Percentiles rank a stretch among this genome's conserved stretches.
These are phyloP conservation scores for Fusarium albidum DNA, from an alignment of 2,329 filamentous ascomycete species.

Conservation along the genomic window DNA sequence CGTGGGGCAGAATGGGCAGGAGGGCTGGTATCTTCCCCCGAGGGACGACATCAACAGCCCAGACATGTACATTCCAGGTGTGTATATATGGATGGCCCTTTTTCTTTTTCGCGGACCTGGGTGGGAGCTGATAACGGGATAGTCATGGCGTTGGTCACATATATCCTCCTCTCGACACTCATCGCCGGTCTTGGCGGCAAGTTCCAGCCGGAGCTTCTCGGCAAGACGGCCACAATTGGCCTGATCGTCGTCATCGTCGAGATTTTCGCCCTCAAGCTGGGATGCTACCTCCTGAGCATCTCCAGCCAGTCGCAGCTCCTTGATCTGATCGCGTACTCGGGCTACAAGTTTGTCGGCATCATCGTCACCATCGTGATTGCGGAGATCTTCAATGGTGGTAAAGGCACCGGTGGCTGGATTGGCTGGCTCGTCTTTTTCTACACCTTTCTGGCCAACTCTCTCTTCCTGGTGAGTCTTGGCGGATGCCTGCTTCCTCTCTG, in stretches of 20 bases:
- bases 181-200: constrained; percentile 88
- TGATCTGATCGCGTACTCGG: constrained; percentile 93
- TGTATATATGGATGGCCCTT: constrained; percentile 45
- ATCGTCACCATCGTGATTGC: constrained; percentile 86
- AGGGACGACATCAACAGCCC: constrained; percentile 97
- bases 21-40: constrained; percentile 85
- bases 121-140: constrained; percentile 31
- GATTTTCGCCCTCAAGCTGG: constrained; percentile 88
- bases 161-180: constrained; percentile 92
- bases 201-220: constrained; percentile 93
- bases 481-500: not conserved
- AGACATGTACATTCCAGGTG: constrained; percentile 95
- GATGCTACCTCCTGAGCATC: constrained; percentile 93
- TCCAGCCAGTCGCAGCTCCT: constrained; percentile 93
- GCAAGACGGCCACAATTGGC: constrained; percentile 85
- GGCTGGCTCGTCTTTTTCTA: constrained; percentile 92
- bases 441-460: constrained; percentile 91
- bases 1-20: constrained; percentile 72
- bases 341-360: constrained; percentile 98
- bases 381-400: constrained; percentile 79
- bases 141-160: constrained; percentile 97
- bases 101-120: too few relatives aligned
- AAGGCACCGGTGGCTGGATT: constrained; percentile 85
- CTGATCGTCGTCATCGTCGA: constrained; percentile 86
- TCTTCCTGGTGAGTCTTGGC: constrained; percentile 80